Evolutionary conservation across 805 yeast species (phyloP), one percentile per base, ranked within the genome.

Genomic region (Nakazawaea wyomingensis): DNA sequence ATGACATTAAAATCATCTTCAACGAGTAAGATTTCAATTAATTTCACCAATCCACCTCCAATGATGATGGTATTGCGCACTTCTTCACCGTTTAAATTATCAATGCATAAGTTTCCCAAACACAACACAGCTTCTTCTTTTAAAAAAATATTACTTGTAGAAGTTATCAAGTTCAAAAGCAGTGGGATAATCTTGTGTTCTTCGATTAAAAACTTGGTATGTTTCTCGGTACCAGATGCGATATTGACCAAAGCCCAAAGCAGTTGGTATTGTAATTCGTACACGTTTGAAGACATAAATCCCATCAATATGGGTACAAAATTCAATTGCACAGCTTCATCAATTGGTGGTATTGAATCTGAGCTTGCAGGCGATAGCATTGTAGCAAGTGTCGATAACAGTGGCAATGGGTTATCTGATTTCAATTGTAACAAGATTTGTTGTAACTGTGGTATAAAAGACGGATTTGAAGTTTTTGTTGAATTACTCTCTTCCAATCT

Each of bases 61-160:
- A 44, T 38, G 11, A 44, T 44, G 20, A 44, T 44, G 14, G 32
- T 37, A 26, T 44, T 44, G 10, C 47, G 39, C 16, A 44, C 47
- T 35, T 39, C 43, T 22, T 44, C 47, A 7, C 39, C 47, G 16
- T 44, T 44, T 29, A 44, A 39, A 19, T 44, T 44, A 35, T 44
- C 47, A 24, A 44, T 39, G 20, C 47, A 44, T n/a, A 44, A 27
- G 24, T 44, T 44, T 2, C 47, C 47, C 4, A 44, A 26, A 39
- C 47, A 44, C 13, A 38, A 34, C 3, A 44, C 7, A 6, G 41
- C 41, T 30, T 44, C 47, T 27, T 44, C 47, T 39, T 44, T 44
- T 14, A 44, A 22, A 4, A 10, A 10, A 10, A 39, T 29, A 17
- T 26, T 37, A 19, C 26, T 39, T 2, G 47, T 38, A 11, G 40